Evolutionary conservation across 495 filamentous ascomycete genomes (phyloP).

Genomic region (Xeromyces bisporus): DNA sequence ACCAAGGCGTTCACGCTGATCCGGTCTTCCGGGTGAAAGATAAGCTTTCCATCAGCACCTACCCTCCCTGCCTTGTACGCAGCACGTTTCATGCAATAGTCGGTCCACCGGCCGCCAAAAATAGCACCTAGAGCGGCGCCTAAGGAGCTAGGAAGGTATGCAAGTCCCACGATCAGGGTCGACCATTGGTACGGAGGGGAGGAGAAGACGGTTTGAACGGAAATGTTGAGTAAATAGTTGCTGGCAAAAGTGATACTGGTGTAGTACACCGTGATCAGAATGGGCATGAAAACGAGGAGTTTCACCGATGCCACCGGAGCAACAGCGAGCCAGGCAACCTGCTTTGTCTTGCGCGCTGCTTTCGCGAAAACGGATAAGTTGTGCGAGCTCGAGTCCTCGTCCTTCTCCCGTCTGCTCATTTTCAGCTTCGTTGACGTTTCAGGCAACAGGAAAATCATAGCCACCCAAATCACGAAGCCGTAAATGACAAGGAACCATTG

Average conservation of each 20-base stretch:
- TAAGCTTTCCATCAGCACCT: conserved; percentile 1
- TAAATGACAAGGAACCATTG: conserved; percentile 5
- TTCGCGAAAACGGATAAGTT: neutral
- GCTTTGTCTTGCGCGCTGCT: neutral
- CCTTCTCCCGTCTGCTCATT: neutral
- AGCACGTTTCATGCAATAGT: conserved; percentile 3
- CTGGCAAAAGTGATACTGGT: conserved; percentile 4
- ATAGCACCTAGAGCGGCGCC: conserved; percentile 1
- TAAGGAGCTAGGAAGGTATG: conserved; percentile 3
- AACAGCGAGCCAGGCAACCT: neutral
- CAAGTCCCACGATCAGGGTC: conserved; percentile 2
- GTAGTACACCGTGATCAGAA: conserved; percentile 2
- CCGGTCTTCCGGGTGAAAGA: conserved; percentile 3
- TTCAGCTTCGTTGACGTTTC: conserved; percentile 5
- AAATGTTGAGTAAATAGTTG: conserved; percentile 4
- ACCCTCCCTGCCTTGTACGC: conserved; percentile 1
- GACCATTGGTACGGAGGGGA: conserved; percentile 5
- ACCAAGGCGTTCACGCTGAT: conserved; percentile 4
- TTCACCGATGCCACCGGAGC: neutral
- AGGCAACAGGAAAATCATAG: conserved; percentile 6
- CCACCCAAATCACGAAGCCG: neutral
- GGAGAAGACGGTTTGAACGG: conserved; percentile 4
- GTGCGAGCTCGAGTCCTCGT: neutral
- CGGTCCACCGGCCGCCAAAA: conserved; percentile 3
- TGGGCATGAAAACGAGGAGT: neutral